Evolutionary conservation across 768 basidiomycete species (phyloP).

Genomic region (Hortiboletus campestris): DNA sequence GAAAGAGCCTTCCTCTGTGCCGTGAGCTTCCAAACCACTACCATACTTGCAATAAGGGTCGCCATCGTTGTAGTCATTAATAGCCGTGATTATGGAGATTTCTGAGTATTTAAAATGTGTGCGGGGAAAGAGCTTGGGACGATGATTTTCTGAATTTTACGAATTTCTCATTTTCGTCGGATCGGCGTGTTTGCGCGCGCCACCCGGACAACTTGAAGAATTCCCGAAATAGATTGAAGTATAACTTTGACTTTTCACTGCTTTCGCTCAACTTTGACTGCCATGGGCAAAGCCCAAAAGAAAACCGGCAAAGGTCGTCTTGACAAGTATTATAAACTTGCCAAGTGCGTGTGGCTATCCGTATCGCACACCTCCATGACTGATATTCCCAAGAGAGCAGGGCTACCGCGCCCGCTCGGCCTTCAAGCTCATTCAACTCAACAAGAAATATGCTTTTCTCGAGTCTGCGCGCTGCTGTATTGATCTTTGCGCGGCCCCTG

Average conservation of each 20-base stretch:
- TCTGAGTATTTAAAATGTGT: no score
- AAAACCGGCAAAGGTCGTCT: constrained; percentile 95
- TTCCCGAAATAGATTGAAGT: no score
- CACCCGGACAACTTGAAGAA: no score
- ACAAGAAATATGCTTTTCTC: constrained; percentile 95
- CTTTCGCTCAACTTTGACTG: background rate
- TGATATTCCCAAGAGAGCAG: constrained; percentile 70
- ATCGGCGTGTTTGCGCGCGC: no score
- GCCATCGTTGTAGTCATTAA: no score
- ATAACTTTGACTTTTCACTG: background rate
- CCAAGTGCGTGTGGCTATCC: constrained; percentile 53
- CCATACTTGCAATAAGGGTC: no score
- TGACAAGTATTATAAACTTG: constrained; percentile 97
- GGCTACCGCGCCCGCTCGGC: constrained; percentile 99
- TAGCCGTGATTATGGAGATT: no score
- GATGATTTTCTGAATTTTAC: no score
- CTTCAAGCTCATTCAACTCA: constrained; percentile 97
- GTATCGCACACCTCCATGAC: constrained; percentile 4
- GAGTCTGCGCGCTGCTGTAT: constrained; percentile 89
- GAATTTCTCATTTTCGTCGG: no score
- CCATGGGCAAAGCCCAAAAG: constrained; percentile 82
- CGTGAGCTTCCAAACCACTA: no score
- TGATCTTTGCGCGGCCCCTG: constrained; percentile 97
- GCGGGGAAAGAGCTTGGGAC: no score
- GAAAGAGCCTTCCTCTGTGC: no score